Evolutionary conservation across 257 asterid species (phyloP), one percentile per base, ranked within the genome.

Genomic region (Nicotiana noctiflora): DNA sequence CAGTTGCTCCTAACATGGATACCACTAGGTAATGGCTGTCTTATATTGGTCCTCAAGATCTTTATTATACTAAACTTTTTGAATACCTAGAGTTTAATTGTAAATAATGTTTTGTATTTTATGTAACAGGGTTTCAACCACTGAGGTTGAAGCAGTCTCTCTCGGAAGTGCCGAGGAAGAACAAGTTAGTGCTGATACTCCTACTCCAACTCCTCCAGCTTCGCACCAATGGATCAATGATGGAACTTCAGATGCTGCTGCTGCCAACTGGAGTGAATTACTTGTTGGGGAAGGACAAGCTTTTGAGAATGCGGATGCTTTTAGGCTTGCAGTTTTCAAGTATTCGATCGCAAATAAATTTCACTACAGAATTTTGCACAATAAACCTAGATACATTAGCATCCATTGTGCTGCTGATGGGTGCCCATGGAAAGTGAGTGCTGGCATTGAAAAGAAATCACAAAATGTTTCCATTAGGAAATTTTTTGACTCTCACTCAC

Each of bases 311-410:
- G 79, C 74, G 0, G 66, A 81, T 21, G 40, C 72, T 17, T 81
- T 81, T 40, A 4, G 61, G 15, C 72, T 40, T 70, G 49, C 46
- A 9, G 57, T 81, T 21, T 68, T 67, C 62, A 81, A 70, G 80
- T 81, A 32, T 51, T 81, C 80, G 3, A 68, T 56, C 18, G 79
- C 80, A 4, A 51, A 70, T 57, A 55, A 72, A 68, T 81, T 68
- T 57, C 65, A 76, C 7, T 68, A 81, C 37, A 17, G 62, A 18
- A 56, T 66, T 56, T 23, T 64, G 65, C 80, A 81, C 37, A 81
- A 81, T 29, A 81, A 81, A 77, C 80, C 83, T 21, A 56, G 66
- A 8, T 70, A 81, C 72, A 34, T 81, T 32, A 81, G 77, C 25
- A 53, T 81, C 46, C 57, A 68, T 75, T 68, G 80, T 57, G 80